Conservation (phyloP, 129 eudicot genomes). For the Helichrysum umbraculigerum region DNA sequence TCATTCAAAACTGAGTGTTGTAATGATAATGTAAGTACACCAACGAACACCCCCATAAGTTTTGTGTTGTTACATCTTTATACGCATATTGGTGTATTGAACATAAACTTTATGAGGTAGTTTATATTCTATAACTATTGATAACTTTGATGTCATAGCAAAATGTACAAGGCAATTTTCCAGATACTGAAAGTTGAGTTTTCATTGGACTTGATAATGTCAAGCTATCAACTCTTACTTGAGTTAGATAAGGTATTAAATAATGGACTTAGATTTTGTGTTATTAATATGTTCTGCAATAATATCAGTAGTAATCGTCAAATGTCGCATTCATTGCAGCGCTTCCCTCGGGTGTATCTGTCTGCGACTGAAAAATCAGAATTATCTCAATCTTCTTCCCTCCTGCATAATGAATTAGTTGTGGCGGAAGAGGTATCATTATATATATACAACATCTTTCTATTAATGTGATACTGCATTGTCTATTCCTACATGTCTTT, state of each 20-base stretch:
- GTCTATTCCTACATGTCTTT: not conserved
- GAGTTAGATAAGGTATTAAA: slow-evolving; percentile 71
- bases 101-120: not conserved
- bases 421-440: slow-evolving; percentile 70
- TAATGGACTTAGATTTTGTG: not conserved
- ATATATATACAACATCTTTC: not conserved
- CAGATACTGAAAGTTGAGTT: slow-evolving; percentile 62
- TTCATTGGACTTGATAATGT: slow-evolving; percentile 70
- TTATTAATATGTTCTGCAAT: not conserved
- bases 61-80: not conserved
- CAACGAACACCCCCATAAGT: not conserved
- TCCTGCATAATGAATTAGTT: slow-evolving; percentile 38
- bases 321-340: slow-evolving; percentile 40
- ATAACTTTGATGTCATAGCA: slow-evolving; percentile 50
- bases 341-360: slow-evolving; percentile 63
- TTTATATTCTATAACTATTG: slow-evolving; percentile 3
- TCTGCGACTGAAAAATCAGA: slow-evolving; percentile 34
- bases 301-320: not conserved
- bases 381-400: slow-evolving; percentile 37
- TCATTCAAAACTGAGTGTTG: not conserved
- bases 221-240: slow-evolving; percentile 73
- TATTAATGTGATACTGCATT: not conserved
- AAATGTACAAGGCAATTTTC: slow-evolving; percentile 76
- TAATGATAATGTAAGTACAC: not conserved
- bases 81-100: not conserved